These are phyloP conservation scores for Silybum marianum DNA, from an alignment of 129 eudicot genomes.

Conservation along the genomic window DNA sequence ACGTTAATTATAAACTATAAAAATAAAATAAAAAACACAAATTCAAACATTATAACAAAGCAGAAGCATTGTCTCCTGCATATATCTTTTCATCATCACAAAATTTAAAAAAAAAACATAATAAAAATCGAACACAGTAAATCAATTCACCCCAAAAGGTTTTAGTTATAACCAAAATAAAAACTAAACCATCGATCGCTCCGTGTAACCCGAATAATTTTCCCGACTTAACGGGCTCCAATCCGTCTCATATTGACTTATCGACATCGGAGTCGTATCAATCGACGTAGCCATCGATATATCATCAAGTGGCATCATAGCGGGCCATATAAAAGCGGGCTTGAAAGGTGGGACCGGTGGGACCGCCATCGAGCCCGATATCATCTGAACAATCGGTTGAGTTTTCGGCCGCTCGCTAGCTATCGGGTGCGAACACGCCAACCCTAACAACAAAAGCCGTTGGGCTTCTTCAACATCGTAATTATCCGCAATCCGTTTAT, in stretches of 20 bases:
- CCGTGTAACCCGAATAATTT: conserved; percentile 41
- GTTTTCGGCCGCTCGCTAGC: conserved; percentile 79
- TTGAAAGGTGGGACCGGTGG: conserved; percentile 74
- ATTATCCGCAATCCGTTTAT: conserved; percentile 53
- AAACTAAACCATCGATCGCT: conserved; percentile 55
- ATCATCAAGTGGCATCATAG: conserved; percentile 52
- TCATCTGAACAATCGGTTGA: conserved; percentile 58
- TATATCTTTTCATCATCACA: conserved; percentile 1
- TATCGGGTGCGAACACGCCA: conserved; percentile 87
- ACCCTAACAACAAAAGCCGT: conserved; percentile 61
- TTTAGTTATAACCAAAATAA: conserved; percentile 37
- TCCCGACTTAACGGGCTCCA: conserved; percentile 56
- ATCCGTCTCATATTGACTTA: conserved; percentile 54
- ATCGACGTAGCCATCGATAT: conserved; percentile 37
- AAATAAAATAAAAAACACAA: conserved; percentile 19
- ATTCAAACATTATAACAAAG: conserved; percentile 27
- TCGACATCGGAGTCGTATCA: conserved; percentile 46
- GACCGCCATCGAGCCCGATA: conserved; percentile 55
- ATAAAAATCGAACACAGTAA: conserved; percentile 16
- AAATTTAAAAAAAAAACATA: background rate
- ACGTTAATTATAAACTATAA: conserved; percentile 15
- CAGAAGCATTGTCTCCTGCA: conserved; percentile 27
- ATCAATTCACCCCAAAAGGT: conserved; percentile 36
- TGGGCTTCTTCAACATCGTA: conserved; percentile 62
- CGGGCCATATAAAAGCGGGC: conserved; percentile 87